Base-by-base conservation (phyloP, 345 rosid species). In the Pseudoturritis turrita region DNA sequence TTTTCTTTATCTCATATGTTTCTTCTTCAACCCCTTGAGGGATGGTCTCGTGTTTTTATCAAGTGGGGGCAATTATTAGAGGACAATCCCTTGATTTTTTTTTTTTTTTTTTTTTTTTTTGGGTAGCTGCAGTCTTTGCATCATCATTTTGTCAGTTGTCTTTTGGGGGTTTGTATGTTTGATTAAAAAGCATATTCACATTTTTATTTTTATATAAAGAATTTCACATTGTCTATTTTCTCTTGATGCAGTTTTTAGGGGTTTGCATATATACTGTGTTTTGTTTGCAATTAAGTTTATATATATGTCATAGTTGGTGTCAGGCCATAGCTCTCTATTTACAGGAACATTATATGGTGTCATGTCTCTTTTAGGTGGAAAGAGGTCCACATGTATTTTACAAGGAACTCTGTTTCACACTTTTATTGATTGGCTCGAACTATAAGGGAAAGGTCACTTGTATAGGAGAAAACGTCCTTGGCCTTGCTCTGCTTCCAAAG, bases 101-200 rank as follows among this genome's bases (percentile, higher is more conserved):
- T 13, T 5, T 52, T 21, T 4, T 25, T 45, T 22, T 21, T 5
- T 53, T 35, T 35, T 73, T 46, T 36, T 57, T 73, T 65, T 14
- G 58, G 55, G 44, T 73, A 73, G 77, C 56, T 73, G 77, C 77
- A 65, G 65, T 73, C 77, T 73, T 73, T 73, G 77, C 77, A 73
- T 73, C 77, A 73, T 73, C 77, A 49, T 73, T 73, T 73, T 56
- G 72, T 65, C 71, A 49, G 10, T 50, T 65, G 46, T 56, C 65
- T 73, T 64, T 73, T 65, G 72, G 77, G 77, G 77, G 31, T 73
- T 73, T 73, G 77, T 73, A 73, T 73, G 71, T 73, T 65, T 73
- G 71, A 47, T 64, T 45, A 55, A 67, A 52, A 64, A 45, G 41
- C 58, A 55, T 73, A 54, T 64, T 73, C 65, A 73, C 77, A 73